Evolutionary conservation across 345 rosid species (phyloP).

Genomic region (Eucalyptus camaldulensis): DNA sequence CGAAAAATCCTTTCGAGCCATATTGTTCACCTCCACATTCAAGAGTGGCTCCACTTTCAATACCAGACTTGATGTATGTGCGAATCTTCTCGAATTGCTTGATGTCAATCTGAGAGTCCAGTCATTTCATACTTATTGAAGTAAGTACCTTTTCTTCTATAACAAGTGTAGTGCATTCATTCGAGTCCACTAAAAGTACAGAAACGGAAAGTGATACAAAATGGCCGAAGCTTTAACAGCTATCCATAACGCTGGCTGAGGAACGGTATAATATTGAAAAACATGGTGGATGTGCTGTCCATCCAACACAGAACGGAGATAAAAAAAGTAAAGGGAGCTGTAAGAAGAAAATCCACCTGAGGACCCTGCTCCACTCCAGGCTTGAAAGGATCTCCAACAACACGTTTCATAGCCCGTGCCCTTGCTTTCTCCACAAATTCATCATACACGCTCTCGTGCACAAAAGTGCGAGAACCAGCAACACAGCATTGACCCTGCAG

Average conservation of each 20-base stretch:
- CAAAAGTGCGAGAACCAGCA: constrained; percentile 93
- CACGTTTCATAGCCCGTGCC: constrained; percentile 58
- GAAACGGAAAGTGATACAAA: background rate
- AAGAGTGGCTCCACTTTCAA: constrained; percentile 79
- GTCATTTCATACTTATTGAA: background rate
- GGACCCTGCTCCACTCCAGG: constrained; percentile 84
- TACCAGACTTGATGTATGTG: constrained; percentile 52
- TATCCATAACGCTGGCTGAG: background rate
- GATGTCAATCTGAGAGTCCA: constrained; percentile 41
- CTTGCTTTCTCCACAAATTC: constrained; percentile 86
- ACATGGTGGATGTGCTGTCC: background rate
- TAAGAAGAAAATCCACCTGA: constrained; percentile 37
- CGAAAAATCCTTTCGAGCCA: constrained; percentile 66
- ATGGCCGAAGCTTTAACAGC: background rate
- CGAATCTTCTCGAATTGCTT: constrained; percentile 64
- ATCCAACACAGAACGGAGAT: background rate
- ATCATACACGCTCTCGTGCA: constrained; percentile 72
- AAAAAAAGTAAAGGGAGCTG: background rate
- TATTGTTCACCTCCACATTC: constrained; percentile 66
- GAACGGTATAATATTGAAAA: background rate
- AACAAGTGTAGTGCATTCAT: background rate
- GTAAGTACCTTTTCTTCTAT: background rate
- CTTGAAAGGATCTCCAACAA: constrained; percentile 87
- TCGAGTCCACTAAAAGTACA: background rate
- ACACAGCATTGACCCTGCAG: constrained; percentile 86